Percentiles rank a stretch among this genome's conserved stretches.
phyloP scores from a whole-genome alignment of 169 alveolate genomes.

The Plasmodium gaboni region DNA sequence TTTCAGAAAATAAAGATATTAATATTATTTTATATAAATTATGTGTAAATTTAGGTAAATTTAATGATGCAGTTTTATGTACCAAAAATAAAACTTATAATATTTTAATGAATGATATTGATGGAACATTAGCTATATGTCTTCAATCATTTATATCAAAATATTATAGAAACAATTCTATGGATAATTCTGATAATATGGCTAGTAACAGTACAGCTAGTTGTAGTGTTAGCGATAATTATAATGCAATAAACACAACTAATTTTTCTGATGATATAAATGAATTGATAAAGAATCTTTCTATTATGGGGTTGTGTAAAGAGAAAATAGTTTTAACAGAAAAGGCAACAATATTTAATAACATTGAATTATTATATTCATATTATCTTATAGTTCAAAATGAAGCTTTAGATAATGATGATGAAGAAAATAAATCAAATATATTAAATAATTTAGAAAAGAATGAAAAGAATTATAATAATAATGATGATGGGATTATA shows the following conservation, averaged over 20 bases:
- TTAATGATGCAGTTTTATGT: constrained; percentile 72
- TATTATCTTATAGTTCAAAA: constrained; percentile 45
- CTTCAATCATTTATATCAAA: constrained; percentile 53
- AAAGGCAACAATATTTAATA: constrained; percentile 62
- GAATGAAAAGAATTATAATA: not conserved
- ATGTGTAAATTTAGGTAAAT: constrained; percentile 42
- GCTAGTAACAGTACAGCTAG: not conserved
- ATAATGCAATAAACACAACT: not conserved
- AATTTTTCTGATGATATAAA: not conserved
- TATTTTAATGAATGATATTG: constrained; percentile 63
- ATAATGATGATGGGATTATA: constrained; percentile 53
- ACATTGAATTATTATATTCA: constrained; percentile 44
- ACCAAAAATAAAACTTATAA: constrained; percentile 65
- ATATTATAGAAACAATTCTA: constrained; percentile 3
- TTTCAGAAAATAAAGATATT: constrained; percentile 71
- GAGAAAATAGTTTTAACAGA: constrained; percentile 50
- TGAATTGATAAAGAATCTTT: constrained; percentile 56
- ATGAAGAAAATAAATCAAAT: not conserved
- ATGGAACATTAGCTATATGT: constrained; percentile 72
- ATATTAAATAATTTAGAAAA: not conserved
- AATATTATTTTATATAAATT: constrained; percentile 59
- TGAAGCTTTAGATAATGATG: constrained; percentile 10
- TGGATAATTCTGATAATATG: not conserved
- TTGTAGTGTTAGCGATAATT: not conserved
- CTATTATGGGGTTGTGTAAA: constrained; percentile 70